Evolutionary conservation across 1,284 basidiomycete genomes (phyloP).

Genomic region (Sporisorium sorghi): DNA sequence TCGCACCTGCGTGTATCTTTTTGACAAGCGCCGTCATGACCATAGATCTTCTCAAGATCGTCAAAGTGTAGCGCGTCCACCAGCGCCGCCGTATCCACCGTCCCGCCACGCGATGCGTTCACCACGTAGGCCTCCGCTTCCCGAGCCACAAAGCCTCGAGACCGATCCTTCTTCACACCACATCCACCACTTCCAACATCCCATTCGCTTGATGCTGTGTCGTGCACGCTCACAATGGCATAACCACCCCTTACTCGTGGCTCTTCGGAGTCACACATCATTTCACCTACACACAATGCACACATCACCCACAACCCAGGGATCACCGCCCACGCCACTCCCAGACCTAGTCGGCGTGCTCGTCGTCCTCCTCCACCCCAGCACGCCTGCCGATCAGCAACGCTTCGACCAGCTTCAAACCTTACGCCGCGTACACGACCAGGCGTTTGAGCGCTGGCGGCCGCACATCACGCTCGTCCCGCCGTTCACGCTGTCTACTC

Average conservation of each 20-base stretch:
- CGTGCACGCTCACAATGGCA: background rate
- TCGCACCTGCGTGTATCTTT: too few relatives aligned
- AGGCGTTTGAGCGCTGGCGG: constrained; percentile 25
- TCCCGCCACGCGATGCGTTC: constrained; percentile 71
- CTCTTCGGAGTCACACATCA: background rate
- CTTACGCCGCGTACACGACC: constrained; percentile 17
- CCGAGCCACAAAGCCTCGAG: background rate
- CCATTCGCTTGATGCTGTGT: background rate
- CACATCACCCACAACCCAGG: background rate
- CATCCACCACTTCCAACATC: too few relatives aligned
- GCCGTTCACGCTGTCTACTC: constrained; percentile 17
- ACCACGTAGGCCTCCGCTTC: constrained; percentile 46
- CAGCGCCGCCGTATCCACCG: constrained; percentile 86
- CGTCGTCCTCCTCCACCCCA: constrained; percentile 17
- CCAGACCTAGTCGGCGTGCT: constrained; percentile 14
- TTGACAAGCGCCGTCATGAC: background rate
- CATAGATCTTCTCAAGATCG: constrained; percentile 79
- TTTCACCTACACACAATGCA: background rate
- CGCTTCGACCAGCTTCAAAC: constrained; percentile 18
- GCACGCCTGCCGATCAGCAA: constrained; percentile 1
- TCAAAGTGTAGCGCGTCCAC: constrained; percentile 84
- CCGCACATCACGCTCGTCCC: constrained; percentile 39
- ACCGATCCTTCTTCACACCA: background rate
- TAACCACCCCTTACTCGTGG: background rate
- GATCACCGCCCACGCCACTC: background rate